Evolutionary conservation across 1,139 yeast species (phyloP), one percentile per base, ranked within the genome.

Genomic region (Taiozyma sp.): DNA sequence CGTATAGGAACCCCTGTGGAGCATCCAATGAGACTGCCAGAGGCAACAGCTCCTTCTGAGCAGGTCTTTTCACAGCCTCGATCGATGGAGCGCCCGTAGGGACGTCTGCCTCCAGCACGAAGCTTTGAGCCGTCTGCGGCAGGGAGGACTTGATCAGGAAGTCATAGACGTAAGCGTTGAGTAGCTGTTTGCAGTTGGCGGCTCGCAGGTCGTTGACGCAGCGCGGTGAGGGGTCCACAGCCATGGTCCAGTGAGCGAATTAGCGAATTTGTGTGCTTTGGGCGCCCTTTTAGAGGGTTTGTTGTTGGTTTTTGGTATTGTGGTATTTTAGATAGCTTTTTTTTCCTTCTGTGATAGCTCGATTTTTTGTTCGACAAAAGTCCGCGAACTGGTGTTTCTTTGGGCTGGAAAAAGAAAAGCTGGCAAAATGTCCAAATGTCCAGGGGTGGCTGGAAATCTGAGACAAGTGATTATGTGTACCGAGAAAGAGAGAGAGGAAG

Each of bases 121-220:
- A 88, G 29, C 79, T 77, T 51, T 75, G 74, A 3, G 97, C 96
- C 1, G 95, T 81, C 52, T 82, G 83, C 11, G 79, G 76, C 49
- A 88, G 74, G 44, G 87, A 77, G 51, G 87, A 83, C 67, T 90
- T 90, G 61, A 86, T 68, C 54, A 91, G 73, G 62, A 89, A 91
- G 68, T 91, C 97, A 65, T 88, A 88, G 43, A 91, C 85, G 67
- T 89, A 90, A 19, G 91, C 88, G 63, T 90, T 88, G 55, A 91
- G 72, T 47, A 88, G 70, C 65, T 85, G 90, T 62, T 81, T 80
- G 7, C 86, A 74, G 55, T 76, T 79, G 37, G 77, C 68, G 4
- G 86, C 84, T 40, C 73, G 75, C 19, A 77, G 62, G 60, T 82
- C 87, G 46, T 71, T 67, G 26, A 76, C 67, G 35, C 30, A 47